A percentile compares a stretch with the other conserved stretches of the same genome.
Evolutionary conservation across 768 basidiomycete genomes (phyloP).

Genomic region (Royoungia palumana): DNA sequence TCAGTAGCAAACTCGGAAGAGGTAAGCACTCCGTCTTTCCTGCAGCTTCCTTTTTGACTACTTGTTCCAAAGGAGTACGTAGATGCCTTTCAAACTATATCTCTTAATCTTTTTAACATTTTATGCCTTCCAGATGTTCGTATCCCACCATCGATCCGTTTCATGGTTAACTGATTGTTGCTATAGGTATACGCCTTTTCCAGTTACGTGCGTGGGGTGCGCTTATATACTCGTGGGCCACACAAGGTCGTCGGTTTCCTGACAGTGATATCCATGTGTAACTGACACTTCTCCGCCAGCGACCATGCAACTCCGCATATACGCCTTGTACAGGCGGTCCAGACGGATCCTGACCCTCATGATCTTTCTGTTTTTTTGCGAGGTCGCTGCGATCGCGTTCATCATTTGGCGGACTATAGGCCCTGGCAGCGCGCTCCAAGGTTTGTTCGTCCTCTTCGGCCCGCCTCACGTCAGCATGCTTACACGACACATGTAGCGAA

Average conservation of each 20-base stretch:
- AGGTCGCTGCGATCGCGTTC: conserved; percentile 21
- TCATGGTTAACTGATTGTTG: neutral
- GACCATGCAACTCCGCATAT: conserved; percentile 34
- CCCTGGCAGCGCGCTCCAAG: conserved; percentile 19
- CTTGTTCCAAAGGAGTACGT: conserved; percentile 25
- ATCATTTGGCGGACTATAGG: conserved; percentile 29
- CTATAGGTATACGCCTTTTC: conserved; percentile 26
- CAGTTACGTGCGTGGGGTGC: conserved; percentile 33
- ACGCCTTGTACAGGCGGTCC: conserved; percentile 31
- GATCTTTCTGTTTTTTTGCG: conserved; percentile 19
- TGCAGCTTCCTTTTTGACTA: conserved; percentile 1
- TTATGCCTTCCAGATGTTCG: conserved; percentile 20
- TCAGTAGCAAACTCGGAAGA: conserved; percentile 12
- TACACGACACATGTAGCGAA: conserved; percentile 7
- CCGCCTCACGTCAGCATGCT: neutral
- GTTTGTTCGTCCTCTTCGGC: conserved; percentile 5
- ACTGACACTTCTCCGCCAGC: conserved; percentile 16
- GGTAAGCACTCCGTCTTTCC: conserved; percentile 6
- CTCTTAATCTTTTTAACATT: neutral
- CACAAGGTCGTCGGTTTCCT: conserved; percentile 23
- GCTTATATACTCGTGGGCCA: conserved; percentile 30
- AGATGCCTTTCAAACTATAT: neutral
- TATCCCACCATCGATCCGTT: neutral
- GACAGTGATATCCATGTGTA: neutral
- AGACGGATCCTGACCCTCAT: conserved; percentile 18